Conservation (phyloP, 2,329 filamentous ascomycete genomes). For the Verruconis gallopava region DNA sequence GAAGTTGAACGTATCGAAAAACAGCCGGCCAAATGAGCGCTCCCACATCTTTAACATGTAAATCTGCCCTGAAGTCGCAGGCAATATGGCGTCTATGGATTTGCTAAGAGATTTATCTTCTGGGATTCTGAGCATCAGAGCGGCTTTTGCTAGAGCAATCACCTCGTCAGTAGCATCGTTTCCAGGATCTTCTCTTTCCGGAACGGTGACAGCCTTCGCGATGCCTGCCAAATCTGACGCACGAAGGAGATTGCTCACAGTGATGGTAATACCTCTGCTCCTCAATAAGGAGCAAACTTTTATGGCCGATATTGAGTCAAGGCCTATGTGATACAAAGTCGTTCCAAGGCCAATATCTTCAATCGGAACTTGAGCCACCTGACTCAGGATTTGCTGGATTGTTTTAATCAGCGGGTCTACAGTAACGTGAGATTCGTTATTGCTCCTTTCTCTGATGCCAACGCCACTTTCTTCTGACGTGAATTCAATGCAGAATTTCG, state of each 20-base stretch:
- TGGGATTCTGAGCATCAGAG: conserved; percentile 28
- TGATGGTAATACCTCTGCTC: conserved; percentile 47
- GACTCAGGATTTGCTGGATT: conserved; percentile 35
- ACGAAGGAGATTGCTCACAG: conserved; percentile 58
- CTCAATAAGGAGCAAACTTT: conserved; percentile 63
- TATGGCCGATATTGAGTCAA: conserved; percentile 87
- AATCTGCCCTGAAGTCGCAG: conserved; percentile 62
- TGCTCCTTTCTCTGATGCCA: not conserved
- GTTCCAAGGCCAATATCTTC: conserved; percentile 46
- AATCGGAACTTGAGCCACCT: conserved; percentile 47
- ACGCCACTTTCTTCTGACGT: not conserved
- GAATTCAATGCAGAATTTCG: conserved; percentile 24
- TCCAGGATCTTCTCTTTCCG: not conserved
- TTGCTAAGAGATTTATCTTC: too few species aligned
- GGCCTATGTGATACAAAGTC: conserved; percentile 69
- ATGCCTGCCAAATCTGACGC: conserved; percentile 54
- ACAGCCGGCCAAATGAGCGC: conserved; percentile 50
- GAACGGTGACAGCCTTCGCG: conserved; percentile 22
- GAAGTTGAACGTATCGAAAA: conserved; percentile 63
- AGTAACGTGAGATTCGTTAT: not conserved
- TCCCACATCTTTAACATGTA: conserved; percentile 74
- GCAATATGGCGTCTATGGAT: conserved; percentile 46
- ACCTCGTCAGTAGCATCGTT: not conserved
- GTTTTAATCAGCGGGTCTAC: conserved; percentile 17
- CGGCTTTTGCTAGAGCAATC: conserved; percentile 1